phyloP scores from a whole-genome alignment of 805 yeast genomes.

The Priceomyces melissophilus region DNA sequence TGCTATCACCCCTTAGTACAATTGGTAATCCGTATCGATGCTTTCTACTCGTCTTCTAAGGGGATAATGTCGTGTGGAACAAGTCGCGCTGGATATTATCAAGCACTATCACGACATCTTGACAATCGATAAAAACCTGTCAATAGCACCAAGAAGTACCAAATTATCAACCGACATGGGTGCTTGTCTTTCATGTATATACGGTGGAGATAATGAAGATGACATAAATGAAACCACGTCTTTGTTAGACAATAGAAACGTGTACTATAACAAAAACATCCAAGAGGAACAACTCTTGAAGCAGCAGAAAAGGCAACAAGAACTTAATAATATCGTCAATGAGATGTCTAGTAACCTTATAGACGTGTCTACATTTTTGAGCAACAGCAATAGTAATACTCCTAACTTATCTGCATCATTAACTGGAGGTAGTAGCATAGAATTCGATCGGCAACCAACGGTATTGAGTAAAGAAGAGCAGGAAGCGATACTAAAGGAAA shows the following conservation, averaged over 20 bases:
- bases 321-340: slow-evolving; percentile 44
- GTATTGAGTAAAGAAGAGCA: slow-evolving; percentile 22
- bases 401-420: slow-evolving; percentile 5
- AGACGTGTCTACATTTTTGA: slow-evolving; percentile 33
- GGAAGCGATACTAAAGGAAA: slow-evolving; percentile 18
- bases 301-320: slow-evolving; percentile 45
- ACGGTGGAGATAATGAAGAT: slow-evolving; percentile 34
- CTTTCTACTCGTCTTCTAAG: too few relatives aligned
- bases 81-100: neutral
- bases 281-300: slow-evolving; percentile 37
- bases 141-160: neutral
- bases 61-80: neutral
- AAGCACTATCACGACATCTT: neutral
- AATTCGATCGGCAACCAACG: slow-evolving; percentile 14
- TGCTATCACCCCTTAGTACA: too few relatives aligned
- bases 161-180: slow-evolving; percentile 37
- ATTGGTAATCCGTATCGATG: too few relatives aligned
- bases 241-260: slow-evolving; percentile 22
- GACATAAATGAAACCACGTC: slow-evolving; percentile 40
- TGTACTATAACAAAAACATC: slow-evolving; percentile 28
- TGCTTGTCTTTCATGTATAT: slow-evolving; percentile 45
- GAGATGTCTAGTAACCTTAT: slow-evolving; percentile 37
- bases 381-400: slow-evolving; percentile 5
- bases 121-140: neutral
- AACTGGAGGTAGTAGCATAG: slow-evolving; percentile 1